Evolutionary conservation across 805 yeast genomes (phyloP).

Genomic region (Metschnikowia corniflorae): DNA sequence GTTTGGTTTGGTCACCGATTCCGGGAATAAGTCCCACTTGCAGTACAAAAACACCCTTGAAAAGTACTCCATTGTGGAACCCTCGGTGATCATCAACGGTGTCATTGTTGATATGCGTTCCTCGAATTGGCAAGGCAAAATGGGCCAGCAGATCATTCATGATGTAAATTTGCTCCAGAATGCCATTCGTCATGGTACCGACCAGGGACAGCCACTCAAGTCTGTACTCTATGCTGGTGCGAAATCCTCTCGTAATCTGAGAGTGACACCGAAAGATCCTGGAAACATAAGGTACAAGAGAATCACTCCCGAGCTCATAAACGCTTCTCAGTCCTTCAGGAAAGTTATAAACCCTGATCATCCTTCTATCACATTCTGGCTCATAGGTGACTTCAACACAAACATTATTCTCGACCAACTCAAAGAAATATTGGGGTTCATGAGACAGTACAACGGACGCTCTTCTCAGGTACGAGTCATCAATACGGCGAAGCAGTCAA

Average conservation of each 20-base stretch:
- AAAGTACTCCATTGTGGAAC: conserved; percentile 37
- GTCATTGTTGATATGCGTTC: conserved; percentile 50
- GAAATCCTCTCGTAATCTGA: conserved; percentile 41
- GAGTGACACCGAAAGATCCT: conserved; percentile 34
- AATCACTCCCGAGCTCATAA: conserved; percentile 25
- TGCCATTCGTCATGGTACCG: conserved; percentile 22
- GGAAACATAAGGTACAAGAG: conserved; percentile 30
- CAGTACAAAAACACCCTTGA: conserved; percentile 23
- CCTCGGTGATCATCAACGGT: conserved; percentile 71
- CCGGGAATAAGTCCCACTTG: conserved; percentile 17
- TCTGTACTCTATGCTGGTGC: conserved; percentile 44
- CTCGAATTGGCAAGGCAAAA: conserved; percentile 51
- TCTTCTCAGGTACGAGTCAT: conserved; percentile 39
- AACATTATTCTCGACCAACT: conserved; percentile 43
- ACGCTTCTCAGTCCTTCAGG: conserved; percentile 22
- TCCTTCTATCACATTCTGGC: conserved; percentile 50
- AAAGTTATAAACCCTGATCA: conserved; percentile 14
- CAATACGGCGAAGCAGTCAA: conserved; percentile 19
- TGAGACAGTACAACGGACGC: conserved; percentile 18
- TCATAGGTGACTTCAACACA: conserved; percentile 55
- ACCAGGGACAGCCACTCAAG: conserved; percentile 29
- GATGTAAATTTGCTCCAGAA: conserved; percentile 45
- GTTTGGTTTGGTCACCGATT: conserved; percentile 18
- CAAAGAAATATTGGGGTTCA: conserved; percentile 27
- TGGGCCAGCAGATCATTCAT: conserved; percentile 49